Percentiles rank a stretch among this genome's conserved stretches.
Conservation (phyloP, 2,329 filamentous ascomycete species). For the Neofusicoccum kwambonambiense region DNA sequence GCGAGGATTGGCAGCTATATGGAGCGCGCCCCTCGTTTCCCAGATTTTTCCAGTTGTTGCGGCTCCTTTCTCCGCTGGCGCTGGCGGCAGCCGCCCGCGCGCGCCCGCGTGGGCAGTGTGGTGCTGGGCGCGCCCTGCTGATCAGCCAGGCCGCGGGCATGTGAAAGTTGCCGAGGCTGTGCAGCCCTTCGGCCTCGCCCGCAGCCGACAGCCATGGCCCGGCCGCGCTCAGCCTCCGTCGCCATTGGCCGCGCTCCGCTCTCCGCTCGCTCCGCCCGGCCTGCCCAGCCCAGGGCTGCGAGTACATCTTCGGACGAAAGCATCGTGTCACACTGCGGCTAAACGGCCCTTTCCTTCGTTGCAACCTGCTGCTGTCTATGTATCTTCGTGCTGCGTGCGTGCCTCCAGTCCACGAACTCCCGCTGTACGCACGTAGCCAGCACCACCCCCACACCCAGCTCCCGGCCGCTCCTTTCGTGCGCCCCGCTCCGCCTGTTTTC, state of each 20-base stretch:
- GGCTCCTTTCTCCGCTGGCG: background rate
- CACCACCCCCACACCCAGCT: background rate
- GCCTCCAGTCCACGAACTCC: background rate
- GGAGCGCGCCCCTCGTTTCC: background rate
- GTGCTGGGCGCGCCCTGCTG: background rate
- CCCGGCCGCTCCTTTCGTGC: background rate
- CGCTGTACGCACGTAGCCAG: conserved; percentile 6
- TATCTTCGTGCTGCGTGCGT: conserved; percentile 8
- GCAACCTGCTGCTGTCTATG: conserved; percentile 9
- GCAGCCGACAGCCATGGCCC: background rate
- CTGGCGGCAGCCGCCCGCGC: too few relatives aligned
- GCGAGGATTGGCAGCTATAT: background rate
- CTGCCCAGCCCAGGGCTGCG: background rate
- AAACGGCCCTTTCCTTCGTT: background rate
- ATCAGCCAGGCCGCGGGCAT: background rate
- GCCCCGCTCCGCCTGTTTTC: conserved; percentile 9
- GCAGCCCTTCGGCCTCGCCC: background rate
- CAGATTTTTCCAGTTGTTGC: background rate
- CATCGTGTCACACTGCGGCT: background rate
- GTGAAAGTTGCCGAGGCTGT: conserved; percentile 14
- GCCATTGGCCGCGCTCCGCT: background rate
- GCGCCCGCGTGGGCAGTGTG: background rate
- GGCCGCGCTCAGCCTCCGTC: too few relatives aligned
- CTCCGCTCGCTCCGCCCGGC: background rate
- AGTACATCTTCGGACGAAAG: background rate